Evolutionary conservation across 306 rosid species (phyloP).

Genomic region (Ormosia semicastrata): DNA sequence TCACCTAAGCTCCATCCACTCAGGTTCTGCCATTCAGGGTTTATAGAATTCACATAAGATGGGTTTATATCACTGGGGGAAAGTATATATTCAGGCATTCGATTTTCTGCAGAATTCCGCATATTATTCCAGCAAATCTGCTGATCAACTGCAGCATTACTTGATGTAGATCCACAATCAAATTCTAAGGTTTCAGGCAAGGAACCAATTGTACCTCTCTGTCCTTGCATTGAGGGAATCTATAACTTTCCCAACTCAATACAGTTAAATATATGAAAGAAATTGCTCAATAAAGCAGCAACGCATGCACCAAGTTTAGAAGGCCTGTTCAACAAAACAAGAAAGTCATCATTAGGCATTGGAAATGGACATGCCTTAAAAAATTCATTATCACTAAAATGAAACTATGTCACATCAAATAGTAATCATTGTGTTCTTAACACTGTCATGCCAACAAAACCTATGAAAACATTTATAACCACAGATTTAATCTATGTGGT

Average conservation of each 20-base stretch:
- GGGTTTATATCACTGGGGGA: constrained; percentile 60
- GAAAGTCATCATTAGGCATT: constrained; percentile 25
- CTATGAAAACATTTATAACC: neutral
- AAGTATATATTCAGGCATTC: constrained; percentile 50
- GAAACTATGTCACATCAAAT: neutral
- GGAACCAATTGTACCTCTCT: constrained; percentile 82
- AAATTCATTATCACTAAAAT: constrained; percentile 1
- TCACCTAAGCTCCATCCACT: constrained; percentile 85
- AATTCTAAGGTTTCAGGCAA: constrained; percentile 76
- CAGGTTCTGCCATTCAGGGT: constrained; percentile 60
- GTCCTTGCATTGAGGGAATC: constrained; percentile 84
- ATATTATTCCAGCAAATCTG: constrained; percentile 68
- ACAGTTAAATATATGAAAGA: constrained; percentile 18
- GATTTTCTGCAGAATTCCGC: constrained; percentile 61
- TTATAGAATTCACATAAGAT: constrained; percentile 49
- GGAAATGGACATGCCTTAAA: neutral
- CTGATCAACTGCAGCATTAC: constrained; percentile 55
- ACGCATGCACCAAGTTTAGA: constrained; percentile 14
- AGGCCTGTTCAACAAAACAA: constrained; percentile 48
- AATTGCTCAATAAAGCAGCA: constrained; percentile 32
- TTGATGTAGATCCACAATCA: constrained; percentile 77
- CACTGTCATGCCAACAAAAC: neutral
- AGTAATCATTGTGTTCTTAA: neutral
- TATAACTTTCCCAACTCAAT: constrained; percentile 30
- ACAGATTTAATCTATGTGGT: neutral